Percentiles rank a stretch among this genome's conserved stretches.
Evolutionary conservation across 108 stramenopile species (phyloP).

Genomic region (Chaetoceros muelleri): DNA sequence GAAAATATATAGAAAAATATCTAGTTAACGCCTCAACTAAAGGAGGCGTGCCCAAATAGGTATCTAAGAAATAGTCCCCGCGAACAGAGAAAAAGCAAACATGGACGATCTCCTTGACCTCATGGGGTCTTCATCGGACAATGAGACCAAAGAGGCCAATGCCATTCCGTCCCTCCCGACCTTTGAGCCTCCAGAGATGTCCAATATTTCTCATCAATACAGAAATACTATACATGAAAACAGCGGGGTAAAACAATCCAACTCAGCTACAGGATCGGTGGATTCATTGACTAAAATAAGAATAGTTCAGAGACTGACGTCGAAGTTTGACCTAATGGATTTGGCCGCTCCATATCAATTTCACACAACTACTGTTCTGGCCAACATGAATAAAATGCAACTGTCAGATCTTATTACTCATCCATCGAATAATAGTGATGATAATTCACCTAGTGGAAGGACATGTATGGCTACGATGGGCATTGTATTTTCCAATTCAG

Average conservation of each 20-base stretch:
- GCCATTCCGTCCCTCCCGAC: too few species aligned
- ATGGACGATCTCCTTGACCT: too few species aligned
- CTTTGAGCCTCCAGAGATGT: too few species aligned
- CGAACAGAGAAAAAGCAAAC: too few species aligned
- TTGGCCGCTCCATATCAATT: not conserved
- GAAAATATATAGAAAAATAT: too few species aligned
- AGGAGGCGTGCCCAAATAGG: too few species aligned
- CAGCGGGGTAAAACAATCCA: not conserved
- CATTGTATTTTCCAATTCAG: constrained; percentile 40
- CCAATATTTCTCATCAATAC: too few species aligned
- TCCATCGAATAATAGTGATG: not conserved
- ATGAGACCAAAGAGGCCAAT: too few species aligned
- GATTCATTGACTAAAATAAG: not conserved
- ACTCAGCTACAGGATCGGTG: not conserved
- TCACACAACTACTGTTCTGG: not conserved
- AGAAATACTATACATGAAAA: too few species aligned
- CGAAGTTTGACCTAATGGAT: not conserved
- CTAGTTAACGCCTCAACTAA: too few species aligned
- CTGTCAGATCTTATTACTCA: not conserved
- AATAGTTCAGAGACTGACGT: not conserved
- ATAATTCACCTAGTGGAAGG: constrained; percentile 11
- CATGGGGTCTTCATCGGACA: too few species aligned
- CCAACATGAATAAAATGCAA: not conserved
- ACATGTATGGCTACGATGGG: constrained; percentile 35
- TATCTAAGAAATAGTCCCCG: too few species aligned